Evolutionary conservation across 768 basidiomycete species (phyloP), one percentile per base, ranked within the genome.

Genomic region (Tricholoma sp.): DNA sequence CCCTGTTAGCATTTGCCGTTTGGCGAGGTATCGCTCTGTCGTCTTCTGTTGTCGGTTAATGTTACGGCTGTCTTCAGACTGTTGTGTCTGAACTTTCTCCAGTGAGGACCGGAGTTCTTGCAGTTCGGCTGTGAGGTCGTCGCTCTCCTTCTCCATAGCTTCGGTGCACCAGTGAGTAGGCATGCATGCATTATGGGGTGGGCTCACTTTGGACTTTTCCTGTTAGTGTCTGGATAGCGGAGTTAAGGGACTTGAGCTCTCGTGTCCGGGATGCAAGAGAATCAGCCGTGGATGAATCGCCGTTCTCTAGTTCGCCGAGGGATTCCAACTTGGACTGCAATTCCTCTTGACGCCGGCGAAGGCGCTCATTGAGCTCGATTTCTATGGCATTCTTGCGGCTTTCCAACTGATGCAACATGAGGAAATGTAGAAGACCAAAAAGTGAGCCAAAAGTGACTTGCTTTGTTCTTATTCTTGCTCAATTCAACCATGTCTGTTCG

Each of bases 11-110:
- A 97, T 89, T 68, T 94, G 90, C 39, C 88, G 82, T 72, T 98
- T 98, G 22, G 94, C 87, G 7, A 96, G 80, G 70, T 95, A 97
- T 18, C 96, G 84, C 67, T 99, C 97, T 0, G 94, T 92, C 59
- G 86, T 91, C 79, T 98, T 98, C 69, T 98, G 94, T 61, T 95
- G 87, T 57, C 86, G 84, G n/a, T 89, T 84, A 58, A 98, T 91
- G 37, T 82, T 85, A 8, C 93, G 86, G 50, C 82, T 84, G 63
- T 97, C 94, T 66, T 98, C 95, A 0, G 82, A 69, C 66, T 98
- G 96, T 61, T 93, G 86, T 7, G 80, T 80, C 63, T 96, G 91
- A 2, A 87, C 72, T 58, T 81, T 80, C 66, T 98, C 95, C 19
- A 97, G 70, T 1, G 79, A 76, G 12, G 73, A 66, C 6, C 82